A percentile compares a stretch with the other conserved stretches of the same genome.
These are phyloP conservation scores for Boletus sp. DNA, from an alignment of 768 basidiomycete species.

Conservation along the genomic window DNA sequence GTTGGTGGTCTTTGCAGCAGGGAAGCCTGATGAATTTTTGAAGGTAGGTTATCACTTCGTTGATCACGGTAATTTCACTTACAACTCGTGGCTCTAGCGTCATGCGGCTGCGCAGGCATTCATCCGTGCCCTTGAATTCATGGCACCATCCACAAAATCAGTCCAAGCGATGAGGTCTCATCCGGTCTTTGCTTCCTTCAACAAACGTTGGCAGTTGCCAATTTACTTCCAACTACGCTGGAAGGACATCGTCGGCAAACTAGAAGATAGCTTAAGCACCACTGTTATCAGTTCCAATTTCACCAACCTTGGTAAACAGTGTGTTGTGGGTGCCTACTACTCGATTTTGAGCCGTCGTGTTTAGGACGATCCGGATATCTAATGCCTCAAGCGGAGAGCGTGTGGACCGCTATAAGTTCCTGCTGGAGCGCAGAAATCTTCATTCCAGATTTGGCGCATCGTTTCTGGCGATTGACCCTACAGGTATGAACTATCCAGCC, in stretches of 20 bases:
- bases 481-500: constrained; percentile 53
- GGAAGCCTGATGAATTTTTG: constrained; percentile 86
- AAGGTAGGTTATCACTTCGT: constrained; percentile 49
- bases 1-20: constrained; percentile 81
- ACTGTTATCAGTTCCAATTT: constrained; percentile 40
- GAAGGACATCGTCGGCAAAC: constrained; percentile 82
- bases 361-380: constrained; percentile 40
- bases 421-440: constrained; percentile 90
- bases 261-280: constrained; percentile 66
- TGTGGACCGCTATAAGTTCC: constrained; percentile 69
- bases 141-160: constrained; percentile 73
- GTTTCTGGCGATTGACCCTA: constrained; percentile 89
- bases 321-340: background rate
- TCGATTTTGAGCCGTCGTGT: background rate
- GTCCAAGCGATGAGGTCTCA: constrained; percentile 73
- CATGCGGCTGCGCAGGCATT: constrained; percentile 84
- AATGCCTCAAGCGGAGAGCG: constrained; percentile 62
- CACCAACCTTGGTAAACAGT: constrained; percentile 39
- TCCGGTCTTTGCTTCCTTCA: constrained; percentile 68
- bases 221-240: constrained; percentile 97
- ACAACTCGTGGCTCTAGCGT: constrained; percentile 48
- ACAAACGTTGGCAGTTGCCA: constrained; percentile 90
- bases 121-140: constrained; percentile 73
- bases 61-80: background rate
- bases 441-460: constrained; percentile 75